Evolutionary conservation across 129 eudicot species (phyloP), one percentile per base, ranked within the genome.

Genomic region (Cynara cardunculus): DNA sequence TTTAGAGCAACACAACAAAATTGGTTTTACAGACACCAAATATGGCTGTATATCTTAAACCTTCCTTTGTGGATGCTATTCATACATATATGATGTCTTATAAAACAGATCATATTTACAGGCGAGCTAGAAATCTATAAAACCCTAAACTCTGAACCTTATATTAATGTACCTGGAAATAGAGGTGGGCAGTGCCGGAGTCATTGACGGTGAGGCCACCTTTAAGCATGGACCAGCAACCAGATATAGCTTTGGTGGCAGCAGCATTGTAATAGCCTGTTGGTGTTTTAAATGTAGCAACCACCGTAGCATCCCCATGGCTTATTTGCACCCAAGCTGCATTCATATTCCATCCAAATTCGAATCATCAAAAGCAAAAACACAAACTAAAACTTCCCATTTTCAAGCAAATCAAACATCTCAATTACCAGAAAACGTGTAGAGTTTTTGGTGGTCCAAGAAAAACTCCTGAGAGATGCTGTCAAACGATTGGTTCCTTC

Each of bases 211-310:
- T 71, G 39, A 92, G 27, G 4, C 97, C 97, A 30, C 97, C 97
- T 82, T 92, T 89, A 32, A 89, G 91, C 94, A 92, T 89, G 75
- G 94, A 92, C 97, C 94, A 92, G 6, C 97, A 92, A 13, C 89
- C 94, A 0, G 81, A 49, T 78, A 82, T 75, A 7, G 92, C 91
- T n/a, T 13, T 27, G 22, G 81, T 89, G 83, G 82, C 81, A 44
- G 91, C 94, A 21, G 89, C 94, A 70, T 72, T 37, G 16, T 72
- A 59, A 24, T 10, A 69, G 44, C 90, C 89, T 2, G 69, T 44
- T 12, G 66, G 28, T 7, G 92, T 89, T 81, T 81, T 88, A 76
- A 92, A 85, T 16, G 84, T 69, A 9, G 94, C 97, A 39, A 84
- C 85, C n/a, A 92, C 82, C 0, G 74, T n/a, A 79, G 87, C 83